Percentiles rank a stretch among this genome's conserved stretches.
These are phyloP conservation scores for Daldinia bambusicola DNA, from an alignment of 495 filamentous ascomycete genomes.

Conservation along the genomic window DNA sequence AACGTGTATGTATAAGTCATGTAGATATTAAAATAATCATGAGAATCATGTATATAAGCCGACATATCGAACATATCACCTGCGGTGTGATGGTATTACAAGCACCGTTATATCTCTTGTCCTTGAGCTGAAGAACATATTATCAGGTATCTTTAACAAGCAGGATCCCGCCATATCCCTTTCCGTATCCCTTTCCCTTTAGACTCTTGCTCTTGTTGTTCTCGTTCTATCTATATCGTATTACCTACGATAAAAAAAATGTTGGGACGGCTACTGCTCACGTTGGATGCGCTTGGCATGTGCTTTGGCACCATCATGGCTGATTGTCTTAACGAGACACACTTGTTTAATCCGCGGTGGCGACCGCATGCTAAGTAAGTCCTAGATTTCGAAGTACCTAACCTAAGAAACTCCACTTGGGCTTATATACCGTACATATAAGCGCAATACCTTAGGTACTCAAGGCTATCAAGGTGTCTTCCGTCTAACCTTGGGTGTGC, in stretches of 20 bases:
- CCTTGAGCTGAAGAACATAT: background rate
- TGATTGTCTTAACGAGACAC: conserved; percentile 62
- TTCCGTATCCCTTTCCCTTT: too few relatives aligned
- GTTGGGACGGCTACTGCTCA: conserved; percentile 58
- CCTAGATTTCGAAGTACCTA: background rate
- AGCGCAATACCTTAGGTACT: too few relatives aligned
- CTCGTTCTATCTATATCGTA: background rate
- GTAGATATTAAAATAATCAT: too few relatives aligned
- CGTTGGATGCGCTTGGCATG: conserved; percentile 55
- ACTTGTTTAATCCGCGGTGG: conserved; percentile 66
- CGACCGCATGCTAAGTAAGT: conserved; percentile 63
- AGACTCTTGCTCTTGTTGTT: too few relatives aligned
- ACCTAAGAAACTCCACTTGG: too few relatives aligned
- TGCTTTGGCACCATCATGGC: conserved; percentile 55
- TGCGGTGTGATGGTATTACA: background rate
- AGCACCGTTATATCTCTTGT: too few relatives aligned
- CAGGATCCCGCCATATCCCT: too few relatives aligned
- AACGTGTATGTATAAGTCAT: too few relatives aligned
- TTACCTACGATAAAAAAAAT: conserved; percentile 30
- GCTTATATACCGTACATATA: too few relatives aligned
- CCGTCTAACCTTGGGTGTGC: conserved; percentile 4
- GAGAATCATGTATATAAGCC: too few relatives aligned
- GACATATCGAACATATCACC: background rate
- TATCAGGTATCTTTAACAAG: too few relatives aligned
- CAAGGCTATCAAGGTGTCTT: background rate